Evolutionary conservation across 192 early-diverging fungal species (phyloP), one percentile per base, ranked within the genome.

Genomic region (Helicostylum pulchrum): DNA sequence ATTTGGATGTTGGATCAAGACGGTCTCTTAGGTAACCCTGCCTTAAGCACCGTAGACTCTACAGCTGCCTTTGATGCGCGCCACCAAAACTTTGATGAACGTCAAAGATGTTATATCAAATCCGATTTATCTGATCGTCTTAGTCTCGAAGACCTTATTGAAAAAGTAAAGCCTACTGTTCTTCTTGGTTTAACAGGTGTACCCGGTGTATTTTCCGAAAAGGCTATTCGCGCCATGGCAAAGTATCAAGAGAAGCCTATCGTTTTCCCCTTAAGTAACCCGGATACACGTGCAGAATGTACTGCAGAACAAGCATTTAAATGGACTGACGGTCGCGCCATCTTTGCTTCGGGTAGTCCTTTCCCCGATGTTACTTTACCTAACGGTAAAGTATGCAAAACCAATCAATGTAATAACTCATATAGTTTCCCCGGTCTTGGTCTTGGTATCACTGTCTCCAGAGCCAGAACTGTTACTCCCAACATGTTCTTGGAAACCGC

Each of bases 401-500:
- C 78, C 17, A 80, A 79, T 39, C 82, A 81, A 66, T 72, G 77
- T 54, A 83, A 83, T 68, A 83, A 83, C 61, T 73, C 77, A 46
- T 81, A 80, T 51, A 77, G 75, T 1, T 57, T 61, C 23, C 47
- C 62, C n/a, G 82, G 82, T 57, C 74, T 83, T 51, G 82, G 82
- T 53, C 65, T 83, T 23, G 82, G 77, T 50, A 71, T 83, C 49
- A 80, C 79, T 6, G 75, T 77, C 21, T 78, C 82, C 19, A 71
- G 78, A 52, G 77, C 82, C 9, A 70, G 56, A 26, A 70, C 70
- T 44, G 82, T 81, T 10, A 83, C 79, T 0, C 55, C 75, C 26
- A 83, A 66, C 42, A 83, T 83, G 81, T 83, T 83, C 55, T 55
- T 83, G 58, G 81, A 83, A 60, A 80, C 81, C 23, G 81, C 81